These are phyloP conservation scores for Fusarium sp. DNA, from an alignment of 2,329 filamentous ascomycete genomes.

Conservation along the genomic window DNA sequence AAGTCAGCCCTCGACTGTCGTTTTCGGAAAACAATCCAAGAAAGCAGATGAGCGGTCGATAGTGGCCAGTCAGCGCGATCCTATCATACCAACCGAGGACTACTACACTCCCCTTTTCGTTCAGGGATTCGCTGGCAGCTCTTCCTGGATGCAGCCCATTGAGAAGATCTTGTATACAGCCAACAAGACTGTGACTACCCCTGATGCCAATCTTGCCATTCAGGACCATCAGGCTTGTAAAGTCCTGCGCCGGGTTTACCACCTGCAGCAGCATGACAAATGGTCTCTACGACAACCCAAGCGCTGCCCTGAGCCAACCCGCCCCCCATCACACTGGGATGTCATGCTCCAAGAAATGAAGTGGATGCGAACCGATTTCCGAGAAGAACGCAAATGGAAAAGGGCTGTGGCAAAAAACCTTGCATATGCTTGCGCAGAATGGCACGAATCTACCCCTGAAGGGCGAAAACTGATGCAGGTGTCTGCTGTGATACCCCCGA, in stretches of 20 bases:
- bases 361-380: conserved; percentile 98
- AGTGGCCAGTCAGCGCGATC: conserved; percentile 52
- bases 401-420: conserved; percentile 80
- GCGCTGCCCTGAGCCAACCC: conserved; percentile 80
- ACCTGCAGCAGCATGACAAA: conserved; percentile 88
- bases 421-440: conserved; percentile 85
- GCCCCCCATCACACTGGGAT: conserved; percentile 84
- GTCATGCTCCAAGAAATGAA: conserved; percentile 89
- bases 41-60: conserved; percentile 59
- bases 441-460: conserved; percentile 71
- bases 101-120: conserved; percentile 72
- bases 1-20: conserved; percentile 76
- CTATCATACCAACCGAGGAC: conserved; percentile 63
- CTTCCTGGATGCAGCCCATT: conserved; percentile 69
- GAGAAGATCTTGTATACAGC: conserved; percentile 82
- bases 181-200: conserved; percentile 88
- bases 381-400: conserved; percentile 95
- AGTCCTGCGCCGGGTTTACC: conserved; percentile 86
- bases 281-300: conserved; percentile 94
- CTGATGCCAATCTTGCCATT: conserved; percentile 83
- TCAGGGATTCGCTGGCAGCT: conserved; percentile 63
- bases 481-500: conserved; percentile 60
- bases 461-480: conserved; percentile 76
- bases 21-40: conserved; percentile 76
- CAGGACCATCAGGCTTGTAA: conserved; percentile 89